These are phyloP conservation scores for Neophaeococcomyces aloes DNA, from an alignment of 2,329 filamentous ascomycete genomes.

Conservation along the genomic window DNA sequence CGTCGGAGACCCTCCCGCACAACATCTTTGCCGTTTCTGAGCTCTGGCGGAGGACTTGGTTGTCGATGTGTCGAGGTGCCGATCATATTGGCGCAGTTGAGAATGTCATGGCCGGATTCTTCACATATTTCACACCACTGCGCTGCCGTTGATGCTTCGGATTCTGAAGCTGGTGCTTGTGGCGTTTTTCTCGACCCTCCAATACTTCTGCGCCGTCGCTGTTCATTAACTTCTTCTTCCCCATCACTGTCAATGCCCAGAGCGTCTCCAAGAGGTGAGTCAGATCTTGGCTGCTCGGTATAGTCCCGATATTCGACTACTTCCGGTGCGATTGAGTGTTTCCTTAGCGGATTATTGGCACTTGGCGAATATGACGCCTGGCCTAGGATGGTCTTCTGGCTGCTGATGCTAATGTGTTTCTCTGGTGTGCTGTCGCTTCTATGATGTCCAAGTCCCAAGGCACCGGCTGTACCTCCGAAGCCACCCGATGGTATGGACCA, in stretches of 20 bases:
- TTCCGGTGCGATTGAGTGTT: not conserved
- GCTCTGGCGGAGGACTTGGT: slow-evolving; percentile 3
- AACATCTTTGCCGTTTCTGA: slow-evolving; percentile 12
- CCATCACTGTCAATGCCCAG: slow-evolving; percentile 7
- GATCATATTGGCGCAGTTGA: slow-evolving; percentile 80
- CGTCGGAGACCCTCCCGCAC: slow-evolving; percentile 10
- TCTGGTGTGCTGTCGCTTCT: slow-evolving; percentile 1
- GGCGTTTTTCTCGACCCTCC: not conserved
- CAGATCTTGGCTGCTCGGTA: not conserved
- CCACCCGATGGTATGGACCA: not conserved
- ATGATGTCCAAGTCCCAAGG: slow-evolving; percentile 5
- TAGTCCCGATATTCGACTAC: not conserved
- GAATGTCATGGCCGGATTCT: slow-evolving; percentile 79
- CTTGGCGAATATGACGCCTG: not conserved
- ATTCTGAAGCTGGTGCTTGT: slow-evolving; percentile 24
- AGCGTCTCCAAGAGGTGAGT: slow-evolving; percentile 3
- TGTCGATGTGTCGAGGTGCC: slow-evolving; percentile 11
- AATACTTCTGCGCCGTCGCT: slow-evolving; percentile 4
- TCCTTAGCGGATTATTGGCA: not conserved
- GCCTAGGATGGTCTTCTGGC: slow-evolving; percentile 2
- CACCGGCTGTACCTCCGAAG: not conserved
- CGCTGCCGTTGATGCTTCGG: slow-evolving; percentile 36
- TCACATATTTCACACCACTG: slow-evolving; percentile 96
- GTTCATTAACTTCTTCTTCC: slow-evolving; percentile 6
- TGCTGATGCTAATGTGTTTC: slow-evolving; percentile 5